Conservation (phyloP, 495 filamentous ascomycete species). For the Immersiella caudata region DNA sequence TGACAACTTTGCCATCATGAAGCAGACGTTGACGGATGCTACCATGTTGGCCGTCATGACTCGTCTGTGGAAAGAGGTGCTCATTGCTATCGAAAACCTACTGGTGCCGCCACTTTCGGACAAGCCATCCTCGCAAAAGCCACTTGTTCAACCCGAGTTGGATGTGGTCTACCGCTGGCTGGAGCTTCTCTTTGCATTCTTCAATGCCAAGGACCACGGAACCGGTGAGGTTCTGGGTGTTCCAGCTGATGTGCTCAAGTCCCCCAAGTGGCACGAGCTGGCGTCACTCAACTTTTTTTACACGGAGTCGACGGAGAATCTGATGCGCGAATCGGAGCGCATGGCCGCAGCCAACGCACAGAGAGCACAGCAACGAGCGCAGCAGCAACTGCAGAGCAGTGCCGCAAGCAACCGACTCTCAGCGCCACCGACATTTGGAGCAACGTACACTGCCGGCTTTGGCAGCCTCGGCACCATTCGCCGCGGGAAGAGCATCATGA, state of each 20-base stretch:
- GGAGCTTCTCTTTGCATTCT: conserved; percentile 88
- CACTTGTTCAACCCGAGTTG: conserved; percentile 83
- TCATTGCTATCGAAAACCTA: conserved; percentile 85
- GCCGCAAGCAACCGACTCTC: conserved; percentile 68
- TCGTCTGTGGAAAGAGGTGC: conserved; percentile 95
- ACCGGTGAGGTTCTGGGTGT: conserved; percentile 87
- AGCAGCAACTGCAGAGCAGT: conserved; percentile 32
- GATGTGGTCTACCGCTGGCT: conserved; percentile 97
- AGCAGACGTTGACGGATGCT: conserved; percentile 86
- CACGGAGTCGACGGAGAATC: conserved; percentile 86
- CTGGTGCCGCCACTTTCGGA: conserved; percentile 95
- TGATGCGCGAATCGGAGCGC: conserved; percentile 88
- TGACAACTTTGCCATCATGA: conserved; percentile 99
- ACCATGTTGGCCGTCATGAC: conserved; percentile 99
- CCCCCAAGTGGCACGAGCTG: conserved; percentile 97
- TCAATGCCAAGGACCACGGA: conserved; percentile 90
- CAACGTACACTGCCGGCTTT: conserved; percentile 43
- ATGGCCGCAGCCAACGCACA: conserved; percentile 91
- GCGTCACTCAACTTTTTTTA: conserved; percentile 98
- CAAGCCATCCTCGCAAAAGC: conserved; percentile 87
- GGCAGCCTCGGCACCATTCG: conserved; percentile 74
- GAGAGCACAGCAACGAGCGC: conserved; percentile 66
- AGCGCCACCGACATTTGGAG: conserved; percentile 64
- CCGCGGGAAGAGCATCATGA: conserved; percentile 91
- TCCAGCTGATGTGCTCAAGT: conserved; percentile 86